Percentiles rank a stretch among this genome's conserved stretches.
Conservation (phyloP, 208 protist species). For the Lotmaria passim region DNA sequence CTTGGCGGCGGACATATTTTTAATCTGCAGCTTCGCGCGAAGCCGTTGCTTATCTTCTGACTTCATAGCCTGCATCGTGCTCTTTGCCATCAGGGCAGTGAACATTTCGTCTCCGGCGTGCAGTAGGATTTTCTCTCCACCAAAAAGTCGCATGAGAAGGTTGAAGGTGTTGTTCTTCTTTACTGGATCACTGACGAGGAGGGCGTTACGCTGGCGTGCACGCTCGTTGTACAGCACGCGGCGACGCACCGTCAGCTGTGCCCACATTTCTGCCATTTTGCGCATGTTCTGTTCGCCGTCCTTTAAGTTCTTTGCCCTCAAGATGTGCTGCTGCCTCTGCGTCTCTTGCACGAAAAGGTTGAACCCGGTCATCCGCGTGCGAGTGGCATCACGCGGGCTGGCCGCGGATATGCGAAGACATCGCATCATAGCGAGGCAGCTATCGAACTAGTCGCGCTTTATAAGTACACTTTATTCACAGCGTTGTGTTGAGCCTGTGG, state of each 20-base stretch:
- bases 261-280: slow-evolving; percentile 53
- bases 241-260: slow-evolving; percentile 23
- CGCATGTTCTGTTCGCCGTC: slow-evolving; percentile 48
- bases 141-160: slow-evolving; percentile 66
- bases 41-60: slow-evolving; percentile 34
- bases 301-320: slow-evolving; percentile 40
- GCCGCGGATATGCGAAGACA: slow-evolving; percentile 15
- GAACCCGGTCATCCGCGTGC: slow-evolving; percentile 67
- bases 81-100: slow-evolving; percentile 48
- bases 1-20: neutral
- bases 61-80: slow-evolving; percentile 56
- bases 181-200: slow-evolving; percentile 31
- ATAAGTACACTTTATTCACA: too few species aligned
- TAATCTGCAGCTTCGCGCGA: slow-evolving; percentile 32
- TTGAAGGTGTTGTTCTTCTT: slow-evolving; percentile 75
- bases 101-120: slow-evolving; percentile 54
- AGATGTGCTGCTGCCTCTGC: slow-evolving; percentile 37
- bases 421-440: slow-evolving; percentile 28
- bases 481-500: too few species aligned
- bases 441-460: neutral
- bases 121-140: slow-evolving; percentile 38
- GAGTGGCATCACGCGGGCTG: slow-evolving; percentile 7
- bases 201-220: slow-evolving; percentile 36
- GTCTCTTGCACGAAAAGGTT: slow-evolving; percentile 55
- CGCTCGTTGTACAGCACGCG: slow-evolving; percentile 50